Percentiles rank a stretch among this genome's conserved stretches.
Evolutionary conservation across 2,329 filamentous ascomycete genomes (phyloP).

Genomic region (Penicillium sp.): DNA sequence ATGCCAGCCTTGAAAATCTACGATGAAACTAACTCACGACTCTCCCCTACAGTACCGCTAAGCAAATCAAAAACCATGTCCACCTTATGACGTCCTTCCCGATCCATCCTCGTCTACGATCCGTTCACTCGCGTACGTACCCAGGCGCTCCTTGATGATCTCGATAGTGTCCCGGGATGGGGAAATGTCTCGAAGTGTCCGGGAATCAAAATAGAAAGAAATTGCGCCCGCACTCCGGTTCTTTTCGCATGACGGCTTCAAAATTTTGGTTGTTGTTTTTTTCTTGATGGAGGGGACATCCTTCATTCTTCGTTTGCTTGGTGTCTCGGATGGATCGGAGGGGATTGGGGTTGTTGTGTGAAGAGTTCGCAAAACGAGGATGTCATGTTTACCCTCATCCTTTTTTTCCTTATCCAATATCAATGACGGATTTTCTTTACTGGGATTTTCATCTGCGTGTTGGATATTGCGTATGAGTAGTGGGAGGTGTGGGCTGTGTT

Average conservation of each 20-base stretch:
- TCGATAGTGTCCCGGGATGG: conserved; percentile 23
- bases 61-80: conserved; percentile 31
- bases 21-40: conserved; percentile 18
- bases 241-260: conserved; percentile 24
- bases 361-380: conserved; percentile 34
- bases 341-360: conserved; percentile 36
- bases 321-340: conserved; percentile 26
- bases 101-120: conserved; percentile 38
- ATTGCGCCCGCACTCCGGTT: conserved; percentile 19
- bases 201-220: conserved; percentile 3
- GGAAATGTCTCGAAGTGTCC: conserved; percentile 25
- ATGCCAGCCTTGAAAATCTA: not conserved
- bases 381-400: conserved; percentile 34
- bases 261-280: conserved; percentile 23
- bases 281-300: conserved; percentile 21
- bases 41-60: conserved; percentile 36
- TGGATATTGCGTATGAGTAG: not conserved
- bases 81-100: conserved; percentile 27
- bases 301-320: conserved; percentile 15
- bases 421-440: conserved; percentile 34
- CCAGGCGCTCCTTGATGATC: conserved; percentile 28
- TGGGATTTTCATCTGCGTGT: conserved; percentile 14
- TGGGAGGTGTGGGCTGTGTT: too few relatives aligned
- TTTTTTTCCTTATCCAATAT: conserved; percentile 35
- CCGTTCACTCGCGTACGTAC: conserved; percentile 28